Evolutionary conservation across 176 grass and related monocot genomes (phyloP), one percentile per base, ranked within the genome.

Genomic region (Phoenix roebelenii): DNA sequence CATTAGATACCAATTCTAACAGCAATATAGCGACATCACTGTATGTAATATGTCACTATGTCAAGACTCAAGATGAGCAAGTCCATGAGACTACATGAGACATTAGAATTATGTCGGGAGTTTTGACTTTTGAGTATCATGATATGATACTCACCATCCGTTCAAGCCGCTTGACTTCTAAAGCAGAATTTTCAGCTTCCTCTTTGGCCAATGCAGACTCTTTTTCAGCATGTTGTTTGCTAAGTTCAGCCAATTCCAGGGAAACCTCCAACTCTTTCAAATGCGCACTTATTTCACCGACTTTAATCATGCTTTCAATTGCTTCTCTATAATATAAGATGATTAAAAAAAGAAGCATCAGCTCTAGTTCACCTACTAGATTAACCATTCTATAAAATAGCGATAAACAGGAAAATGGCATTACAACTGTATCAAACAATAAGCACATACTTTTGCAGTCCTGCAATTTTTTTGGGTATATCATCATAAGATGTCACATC

Each of bases 391-490:
- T 44, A 44, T 14, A 44, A 44, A 44, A 56, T 58, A 48, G 14
- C 16, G 23, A 17, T 54, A 55, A 70, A 69, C 17, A 62, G 55
- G 26, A 61, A 44, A 12, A 44, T 44, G 9, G 10, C 7, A 44
- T 44, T 44, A 44, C 2, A 44, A 44, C 10, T 44, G 10, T 72
- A 1, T 22, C 39, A 48, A 55, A 73, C 14, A 19, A 48, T 25
- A n/a, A 54, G 65, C 55, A 76, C 72, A 22, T 69, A 91, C 87
- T 69, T 88, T 57, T 87, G 87, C 58, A 88, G 69, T 63, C 78
- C 84, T 15, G 87, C 75, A 59, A 97, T 74, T 77, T 88, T 95
- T 62, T 77, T 74, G 53, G 89, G 89, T 88, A 95, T 88, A 81
- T 88, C 88, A 16, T 62, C 65, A 71, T 72, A 82, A 80, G 59